Base-by-base conservation (phyloP, 306 rosid genomes). In the Casuarina equisetifolia region DNA sequence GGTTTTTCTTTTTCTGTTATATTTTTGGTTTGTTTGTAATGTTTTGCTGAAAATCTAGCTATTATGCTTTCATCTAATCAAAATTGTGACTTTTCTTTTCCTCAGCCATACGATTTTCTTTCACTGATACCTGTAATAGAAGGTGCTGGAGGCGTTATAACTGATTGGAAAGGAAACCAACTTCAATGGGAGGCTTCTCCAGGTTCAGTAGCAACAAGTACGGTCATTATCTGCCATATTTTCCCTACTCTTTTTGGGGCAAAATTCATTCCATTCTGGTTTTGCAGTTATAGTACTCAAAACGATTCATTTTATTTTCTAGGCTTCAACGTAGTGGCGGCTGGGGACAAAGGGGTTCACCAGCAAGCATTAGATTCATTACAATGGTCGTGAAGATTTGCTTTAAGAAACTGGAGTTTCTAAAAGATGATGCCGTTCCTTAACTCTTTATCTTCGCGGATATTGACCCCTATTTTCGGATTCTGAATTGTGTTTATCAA, bases 51-150 rank as follows among this genome's bases (percentile, higher is more conserved):
- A 19, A 20, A 55, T 2, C n/a, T 8, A 19, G 62, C 62, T n/a
- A 7, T 55, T 19, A 55, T 55, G 62, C 62, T 25, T 35, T 9
- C n/a, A 63, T 6, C 69, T 63, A 15, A 63, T 38, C 20, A 6
- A 13, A 44, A 2, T 63, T 38, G 54, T 38, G 10, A 79, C 59
- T 61, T 20, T 75, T 4, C 13, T 48, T 59, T 78, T 59, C 82
- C 82, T 74, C 92, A 95, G 97, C 97, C 99, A 15, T 92, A 95
- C 69, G 99, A 95, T 82, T 86, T 95, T 70, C 97, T 95, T 62
- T 88, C 97, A 53, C 84, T 95, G 76, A 81, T 95, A 81, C 97
- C 97, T 6, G 92, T 95, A 69, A 92, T 95, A 78, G 91, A 95
- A 85, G 99, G 99, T 57, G 88, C 97, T 50, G 99, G 97, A 53